Conservation (phyloP, 2,329 filamentous ascomycete genomes). For the Cadophora sp. region DNA sequence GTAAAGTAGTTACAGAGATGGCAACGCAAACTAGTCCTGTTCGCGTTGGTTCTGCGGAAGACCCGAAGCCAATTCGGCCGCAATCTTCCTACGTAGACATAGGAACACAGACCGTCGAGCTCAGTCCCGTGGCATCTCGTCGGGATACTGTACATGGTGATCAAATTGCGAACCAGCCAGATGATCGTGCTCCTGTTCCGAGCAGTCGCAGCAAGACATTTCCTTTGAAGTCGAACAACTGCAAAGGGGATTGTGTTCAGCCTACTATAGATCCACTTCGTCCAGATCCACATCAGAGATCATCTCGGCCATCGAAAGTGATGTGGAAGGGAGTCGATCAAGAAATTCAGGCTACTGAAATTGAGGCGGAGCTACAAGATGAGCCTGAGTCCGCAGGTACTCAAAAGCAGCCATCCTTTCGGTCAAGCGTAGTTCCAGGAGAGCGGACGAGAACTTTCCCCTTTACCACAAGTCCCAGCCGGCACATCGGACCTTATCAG, state of each 20-base stretch:
- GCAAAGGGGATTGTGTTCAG: constrained; percentile 17
- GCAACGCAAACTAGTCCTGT: background rate
- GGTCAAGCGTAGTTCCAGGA: background rate
- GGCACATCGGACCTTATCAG: constrained; percentile 8
- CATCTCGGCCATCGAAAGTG: constrained; percentile 17
- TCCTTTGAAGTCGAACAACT: constrained; percentile 19
- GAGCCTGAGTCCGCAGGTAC: background rate
- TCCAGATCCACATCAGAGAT: constrained; percentile 1
- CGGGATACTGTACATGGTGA: background rate
- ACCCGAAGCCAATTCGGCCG: background rate
- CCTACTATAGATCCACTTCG: background rate
- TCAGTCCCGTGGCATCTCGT: background rate
- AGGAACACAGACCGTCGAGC: constrained; percentile 22
- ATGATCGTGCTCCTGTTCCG: constrained; percentile 17
- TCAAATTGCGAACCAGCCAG: background rate
- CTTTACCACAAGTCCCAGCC: background rate
- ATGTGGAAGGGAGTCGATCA: constrained; percentile 20
- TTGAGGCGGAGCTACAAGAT: background rate
- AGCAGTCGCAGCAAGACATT: constrained; percentile 25
- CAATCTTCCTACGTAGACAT: constrained; percentile 6
- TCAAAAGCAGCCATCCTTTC: constrained; percentile 14
- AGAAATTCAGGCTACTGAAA: constrained; percentile 15
- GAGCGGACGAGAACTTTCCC: constrained; percentile 26
- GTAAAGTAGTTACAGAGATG: constrained; percentile 11
- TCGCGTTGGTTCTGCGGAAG: background rate